Percentiles rank a stretch among this genome's conserved stretches.
phyloP scores from a whole-genome alignment of 805 yeast species.

The Lipomyces orientalis region DNA sequence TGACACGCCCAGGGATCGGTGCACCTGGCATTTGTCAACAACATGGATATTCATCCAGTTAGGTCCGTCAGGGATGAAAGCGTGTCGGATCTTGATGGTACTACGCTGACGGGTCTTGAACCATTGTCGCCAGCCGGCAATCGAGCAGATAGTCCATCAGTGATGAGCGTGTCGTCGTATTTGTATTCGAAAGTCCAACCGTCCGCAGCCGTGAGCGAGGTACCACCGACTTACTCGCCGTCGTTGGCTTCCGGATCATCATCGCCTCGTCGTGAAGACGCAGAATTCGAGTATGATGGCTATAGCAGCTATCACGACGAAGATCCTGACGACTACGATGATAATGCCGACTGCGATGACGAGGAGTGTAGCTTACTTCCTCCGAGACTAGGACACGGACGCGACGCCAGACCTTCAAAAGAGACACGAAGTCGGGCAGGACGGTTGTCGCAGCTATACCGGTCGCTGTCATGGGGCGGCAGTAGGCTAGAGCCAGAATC shows the following conservation, averaged over 20 bases:
- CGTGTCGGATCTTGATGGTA: background rate
- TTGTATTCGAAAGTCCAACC: background rate
- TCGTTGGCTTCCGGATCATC: background rate
- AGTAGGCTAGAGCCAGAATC: conserved; percentile 5
- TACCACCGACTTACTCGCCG: background rate
- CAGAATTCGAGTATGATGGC: background rate
- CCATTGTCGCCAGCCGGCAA: background rate
- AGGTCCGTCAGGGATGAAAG: background rate
- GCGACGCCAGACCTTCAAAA: background rate
- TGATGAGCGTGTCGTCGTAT: background rate
- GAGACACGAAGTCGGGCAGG: background rate
- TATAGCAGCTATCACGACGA: background rate
- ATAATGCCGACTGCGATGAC: conserved; percentile 13
- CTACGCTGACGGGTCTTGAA: background rate
- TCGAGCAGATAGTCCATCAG: background rate
- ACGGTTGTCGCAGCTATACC: conserved; percentile 16
- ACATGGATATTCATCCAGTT: background rate
- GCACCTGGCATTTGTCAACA: background rate
- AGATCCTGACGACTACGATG: conserved; percentile 7
- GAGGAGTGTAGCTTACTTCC: conserved; percentile 4
- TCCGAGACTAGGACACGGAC: conserved; percentile 2
- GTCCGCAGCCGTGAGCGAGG: background rate
- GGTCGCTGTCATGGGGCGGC: conserved; percentile 24
- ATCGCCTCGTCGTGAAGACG: background rate
- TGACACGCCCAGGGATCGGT: background rate